phyloP scores from a whole-genome alignment of 2,329 filamentous ascomycete species.

The Colletotrichum cuscutae region DNA sequence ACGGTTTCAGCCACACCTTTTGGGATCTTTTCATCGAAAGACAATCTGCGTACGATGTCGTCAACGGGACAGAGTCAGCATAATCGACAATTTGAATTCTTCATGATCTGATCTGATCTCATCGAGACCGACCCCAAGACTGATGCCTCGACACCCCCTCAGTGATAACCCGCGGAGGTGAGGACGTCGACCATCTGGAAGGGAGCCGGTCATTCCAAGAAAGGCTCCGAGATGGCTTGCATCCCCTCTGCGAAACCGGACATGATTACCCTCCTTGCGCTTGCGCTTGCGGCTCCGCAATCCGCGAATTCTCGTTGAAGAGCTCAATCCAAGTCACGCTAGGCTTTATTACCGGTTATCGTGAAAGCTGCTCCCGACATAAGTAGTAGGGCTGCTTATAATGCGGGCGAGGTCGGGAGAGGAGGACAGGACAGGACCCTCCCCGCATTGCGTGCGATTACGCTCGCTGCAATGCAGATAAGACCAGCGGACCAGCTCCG shows the following conservation, averaged over 20 bases:
- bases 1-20: constrained; percentile 5
- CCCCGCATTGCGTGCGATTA: background rate
- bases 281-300: too few species aligned
- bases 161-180: background rate
- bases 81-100: background rate
- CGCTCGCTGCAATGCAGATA: background rate
- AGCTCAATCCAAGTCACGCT: background rate
- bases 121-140: background rate
- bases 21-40: background rate
- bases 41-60: background rate
- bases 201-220: background rate
- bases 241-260: background rate
- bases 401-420: background rate
- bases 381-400: background rate
- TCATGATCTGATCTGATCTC: background rate
- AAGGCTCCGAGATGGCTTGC: too few species aligned
- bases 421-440: background rate
- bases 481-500: background rate
- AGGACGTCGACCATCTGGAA: background rate
- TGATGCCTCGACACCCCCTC: background rate
- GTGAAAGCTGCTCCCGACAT: background rate
- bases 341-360: background rate
- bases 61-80: background rate
- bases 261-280: background rate
- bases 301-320: background rate